Base-by-base conservation (phyloP, 139 green algal species). In the Desmodesmus armatus region DNA sequence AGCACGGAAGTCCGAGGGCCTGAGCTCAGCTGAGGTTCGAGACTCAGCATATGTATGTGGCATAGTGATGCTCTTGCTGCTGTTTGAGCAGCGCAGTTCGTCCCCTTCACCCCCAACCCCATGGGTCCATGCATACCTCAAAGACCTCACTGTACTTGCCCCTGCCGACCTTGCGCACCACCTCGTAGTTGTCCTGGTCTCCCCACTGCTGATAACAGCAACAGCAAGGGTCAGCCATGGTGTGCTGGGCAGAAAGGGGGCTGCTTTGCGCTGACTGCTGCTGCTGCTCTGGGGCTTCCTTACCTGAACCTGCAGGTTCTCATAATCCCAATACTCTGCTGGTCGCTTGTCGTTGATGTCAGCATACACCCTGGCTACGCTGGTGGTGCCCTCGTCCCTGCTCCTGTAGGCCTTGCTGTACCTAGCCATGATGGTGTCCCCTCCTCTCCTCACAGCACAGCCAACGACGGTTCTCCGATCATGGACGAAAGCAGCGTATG, bases 71-170 rank as follows among this genome's bases (percentile, higher is more conserved):
- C 53, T 63, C 17, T 19, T 19, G 53, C 53, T 63, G 53, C 53
- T 63, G 53, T 19, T 63, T 63, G 17, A 63, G 19, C 53, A 19
- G 19, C 17, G 62, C 62, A 70, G 62, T 27, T 70, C 13, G 19
- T 27, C 25, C 13, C 17, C 62, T 31, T 27, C 13, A 15, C 62
- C 67, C 19, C 67, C 67, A 7, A 15, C 19, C n/a, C n/a, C n/a
- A 7, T 55, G 47, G 47, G 9, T 55, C 49, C 1, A 2, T 21
- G 40, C 81, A 62, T 31, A 86, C 81, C 81, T 99, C 98, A 89
- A 99, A 99, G 41, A 99, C 98, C 89, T 99, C 98, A 86, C 92
- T 97, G 91, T 99, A 99, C 90, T 99, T 99, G 44, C 98, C 98
- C 6, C 97, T 91, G 2, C 97, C 97, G 19, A 99, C 95, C 85